These are phyloP conservation scores for Lactarius hengduanensis DNA, from an alignment of 768 basidiomycete genomes.

Conservation along the genomic window DNA sequence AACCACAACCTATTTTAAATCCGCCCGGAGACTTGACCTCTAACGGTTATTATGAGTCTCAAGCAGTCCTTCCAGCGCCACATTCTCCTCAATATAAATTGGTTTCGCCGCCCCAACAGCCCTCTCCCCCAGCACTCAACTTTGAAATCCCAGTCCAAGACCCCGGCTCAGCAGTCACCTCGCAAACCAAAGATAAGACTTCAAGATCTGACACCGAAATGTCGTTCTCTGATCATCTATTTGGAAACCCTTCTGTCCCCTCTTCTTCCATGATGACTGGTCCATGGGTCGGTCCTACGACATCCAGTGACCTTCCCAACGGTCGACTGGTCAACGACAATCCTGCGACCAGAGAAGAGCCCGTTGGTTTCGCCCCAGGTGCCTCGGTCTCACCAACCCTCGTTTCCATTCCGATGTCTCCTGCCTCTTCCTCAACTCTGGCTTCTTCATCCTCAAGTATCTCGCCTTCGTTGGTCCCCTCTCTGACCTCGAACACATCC, in stretches of 20 bases:
- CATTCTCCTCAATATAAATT: not conserved
- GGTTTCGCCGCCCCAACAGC: not conserved
- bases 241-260: not conserved
- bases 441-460: not conserved
- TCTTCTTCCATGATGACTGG: not conserved
- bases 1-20: not conserved
- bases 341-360: not conserved
- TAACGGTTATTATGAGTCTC: not conserved
- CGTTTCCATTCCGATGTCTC: not conserved
- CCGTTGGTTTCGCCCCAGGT: not conserved
- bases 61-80: not conserved
- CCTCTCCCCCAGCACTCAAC: not conserved
- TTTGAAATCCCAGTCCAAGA: not conserved
- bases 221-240: not conserved
- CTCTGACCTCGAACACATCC: not conserved
- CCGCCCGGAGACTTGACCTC: conserved; percentile 5
- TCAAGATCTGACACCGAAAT: conserved; percentile 4
- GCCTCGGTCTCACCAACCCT: not conserved
- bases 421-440: not conserved
- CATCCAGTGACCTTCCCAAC: not conserved
- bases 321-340: not conserved
- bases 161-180: not conserved
- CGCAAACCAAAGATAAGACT: not conserved
- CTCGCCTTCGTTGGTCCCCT: conserved; percentile 1
- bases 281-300: not conserved